Percentiles rank a stretch among this genome's conserved stretches.
These are phyloP conservation scores for Verticillium longisporum DNA, from an alignment of 2,329 filamentous ascomycete species.

Conservation along the genomic window DNA sequence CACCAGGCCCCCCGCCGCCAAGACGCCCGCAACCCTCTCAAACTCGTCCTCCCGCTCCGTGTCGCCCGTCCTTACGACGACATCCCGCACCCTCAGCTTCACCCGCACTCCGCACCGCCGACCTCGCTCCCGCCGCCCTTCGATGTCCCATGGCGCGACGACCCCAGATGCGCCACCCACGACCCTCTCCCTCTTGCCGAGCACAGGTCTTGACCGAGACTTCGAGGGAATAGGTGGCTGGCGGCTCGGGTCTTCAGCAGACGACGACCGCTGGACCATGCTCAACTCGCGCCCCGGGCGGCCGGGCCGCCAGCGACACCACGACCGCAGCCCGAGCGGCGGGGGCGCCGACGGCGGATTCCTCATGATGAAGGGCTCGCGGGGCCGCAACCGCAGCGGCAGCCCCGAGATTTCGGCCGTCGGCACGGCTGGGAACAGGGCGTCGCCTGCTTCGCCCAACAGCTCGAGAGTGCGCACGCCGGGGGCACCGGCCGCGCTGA, in stretches of 20 bases:
- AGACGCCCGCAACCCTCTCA: conserved; percentile 7
- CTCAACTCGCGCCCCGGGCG: conserved; percentile 46
- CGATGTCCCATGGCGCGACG: background rate
- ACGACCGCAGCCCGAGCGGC: conserved; percentile 32
- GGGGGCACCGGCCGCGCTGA: conserved; percentile 16
- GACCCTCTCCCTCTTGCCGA: conserved; percentile 28
- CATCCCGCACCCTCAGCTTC: background rate
- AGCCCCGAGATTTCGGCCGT: conserved; percentile 23
- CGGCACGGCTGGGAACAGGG: conserved; percentile 12
- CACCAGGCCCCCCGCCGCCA: conserved; percentile 12
- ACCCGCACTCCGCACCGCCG: conserved; percentile 6
- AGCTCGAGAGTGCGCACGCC: conserved; percentile 42
- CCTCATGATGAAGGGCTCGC: conserved; percentile 35
- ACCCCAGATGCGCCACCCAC: background rate
- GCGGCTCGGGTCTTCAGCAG: conserved; percentile 30
- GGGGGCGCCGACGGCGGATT: conserved; percentile 24
- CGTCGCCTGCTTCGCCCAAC: conserved; percentile 30
- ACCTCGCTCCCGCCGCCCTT: background rate
- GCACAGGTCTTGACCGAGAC: conserved; percentile 45
- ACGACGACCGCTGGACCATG: conserved; percentile 41
- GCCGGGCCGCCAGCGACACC: conserved; percentile 36
- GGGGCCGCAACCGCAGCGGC: conserved; percentile 20
- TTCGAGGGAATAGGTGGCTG: conserved; percentile 56
- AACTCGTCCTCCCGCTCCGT: background rate
- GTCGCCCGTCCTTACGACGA: background rate